Conservation (phyloP, 768 basidiomycete species). For the Lactarius psammicola region DNA sequence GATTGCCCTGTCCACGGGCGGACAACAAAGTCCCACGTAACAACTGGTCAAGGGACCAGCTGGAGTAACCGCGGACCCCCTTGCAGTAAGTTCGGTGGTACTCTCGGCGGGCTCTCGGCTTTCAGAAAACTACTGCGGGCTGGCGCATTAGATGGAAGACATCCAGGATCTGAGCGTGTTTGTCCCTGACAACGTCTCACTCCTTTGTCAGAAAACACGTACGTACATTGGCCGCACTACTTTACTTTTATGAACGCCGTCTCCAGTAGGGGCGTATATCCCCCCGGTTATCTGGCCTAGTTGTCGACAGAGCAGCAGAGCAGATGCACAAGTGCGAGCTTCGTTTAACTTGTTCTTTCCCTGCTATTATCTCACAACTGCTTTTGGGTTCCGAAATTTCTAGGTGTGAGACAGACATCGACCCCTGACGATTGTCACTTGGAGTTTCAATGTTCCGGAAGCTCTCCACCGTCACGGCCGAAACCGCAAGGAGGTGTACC, state of each 20-base stretch:
- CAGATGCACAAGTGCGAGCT: neutral
- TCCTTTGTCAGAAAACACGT: neutral
- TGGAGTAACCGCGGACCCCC: neutral
- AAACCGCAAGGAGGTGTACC: neutral
- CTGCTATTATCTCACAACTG: neutral
- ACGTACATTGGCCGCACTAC: neutral
- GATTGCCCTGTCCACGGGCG: neutral
- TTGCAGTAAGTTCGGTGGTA: neutral
- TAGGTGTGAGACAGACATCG: neutral
- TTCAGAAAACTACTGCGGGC: neutral
- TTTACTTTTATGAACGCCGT: neutral
- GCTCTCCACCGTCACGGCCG: neutral
- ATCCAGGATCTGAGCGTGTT: neutral
- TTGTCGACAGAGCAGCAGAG: neutral
- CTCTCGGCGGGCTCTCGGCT: neutral
- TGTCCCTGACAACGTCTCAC: neutral
- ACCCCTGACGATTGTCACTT: conserved; percentile 1
- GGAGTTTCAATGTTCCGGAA: neutral
- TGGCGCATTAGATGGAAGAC: neutral
- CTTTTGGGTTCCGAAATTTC: neutral
- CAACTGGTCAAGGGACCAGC: neutral
- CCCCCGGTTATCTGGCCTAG: neutral
- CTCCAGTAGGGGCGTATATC: neutral
- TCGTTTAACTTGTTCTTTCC: neutral
- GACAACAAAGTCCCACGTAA: neutral